Conservation (phyloP, 2,329 filamentous ascomycete genomes). For the Thielaviopsis musarum region DNA sequence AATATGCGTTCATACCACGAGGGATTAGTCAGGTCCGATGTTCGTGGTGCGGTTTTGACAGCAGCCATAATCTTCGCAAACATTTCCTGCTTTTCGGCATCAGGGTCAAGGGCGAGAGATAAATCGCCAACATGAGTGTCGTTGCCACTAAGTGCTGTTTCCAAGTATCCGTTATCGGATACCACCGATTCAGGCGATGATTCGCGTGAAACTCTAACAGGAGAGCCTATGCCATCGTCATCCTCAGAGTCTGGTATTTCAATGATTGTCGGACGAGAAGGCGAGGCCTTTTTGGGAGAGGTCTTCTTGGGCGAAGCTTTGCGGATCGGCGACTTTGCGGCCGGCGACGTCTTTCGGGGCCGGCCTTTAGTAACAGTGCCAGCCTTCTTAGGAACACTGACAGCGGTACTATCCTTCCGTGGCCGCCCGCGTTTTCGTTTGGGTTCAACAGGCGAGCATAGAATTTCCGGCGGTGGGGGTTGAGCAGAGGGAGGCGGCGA, state of each 20-base stretch:
- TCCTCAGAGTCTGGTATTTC: conserved; percentile 13
- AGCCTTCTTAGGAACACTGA: background rate
- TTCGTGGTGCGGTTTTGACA: conserved; percentile 32
- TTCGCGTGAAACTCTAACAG: background rate
- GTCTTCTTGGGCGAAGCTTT: background rate
- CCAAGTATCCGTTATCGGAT: conserved; percentile 7
- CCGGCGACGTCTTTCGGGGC: background rate
- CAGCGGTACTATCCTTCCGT: conserved; percentile 19
- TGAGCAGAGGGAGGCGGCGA: conserved; percentile 3
- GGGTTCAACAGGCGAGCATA: background rate
- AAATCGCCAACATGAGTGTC: conserved; percentile 29
- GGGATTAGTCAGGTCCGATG: conserved; percentile 31
- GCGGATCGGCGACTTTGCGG: background rate
- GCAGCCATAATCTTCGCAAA: conserved; percentile 39
- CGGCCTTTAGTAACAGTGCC: background rate
- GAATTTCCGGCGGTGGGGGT: background rate
- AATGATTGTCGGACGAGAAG: conserved; percentile 2
- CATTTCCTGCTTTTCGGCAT: conserved; percentile 26
- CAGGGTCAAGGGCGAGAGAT: conserved; percentile 23
- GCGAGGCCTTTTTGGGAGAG: background rate
- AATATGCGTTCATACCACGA: conserved; percentile 90
- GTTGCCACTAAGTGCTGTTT: background rate
- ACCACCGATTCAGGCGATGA: background rate
- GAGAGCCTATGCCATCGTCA: background rate
- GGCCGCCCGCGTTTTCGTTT: conserved; percentile 22